Conservation (phyloP, 2,329 filamentous ascomycete species). For the Calonectria hawksworthii region DNA sequence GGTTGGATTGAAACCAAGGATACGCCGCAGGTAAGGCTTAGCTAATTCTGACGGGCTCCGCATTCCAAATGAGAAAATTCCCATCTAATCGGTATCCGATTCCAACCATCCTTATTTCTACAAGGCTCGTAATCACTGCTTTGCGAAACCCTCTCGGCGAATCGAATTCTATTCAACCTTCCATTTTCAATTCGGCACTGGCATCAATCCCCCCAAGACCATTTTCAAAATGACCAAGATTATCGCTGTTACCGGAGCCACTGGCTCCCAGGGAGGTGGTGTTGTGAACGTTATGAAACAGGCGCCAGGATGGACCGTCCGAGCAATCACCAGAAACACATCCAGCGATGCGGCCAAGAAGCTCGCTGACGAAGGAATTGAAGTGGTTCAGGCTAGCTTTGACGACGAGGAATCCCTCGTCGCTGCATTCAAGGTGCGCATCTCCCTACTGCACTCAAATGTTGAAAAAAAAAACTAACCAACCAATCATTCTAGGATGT, state of each 20-base stretch:
- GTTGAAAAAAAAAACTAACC: not conserved
- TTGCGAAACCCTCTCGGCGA: not conserved
- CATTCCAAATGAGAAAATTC: not conserved
- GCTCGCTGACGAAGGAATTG: conserved; percentile 19
- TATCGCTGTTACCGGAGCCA: conserved; percentile 17
- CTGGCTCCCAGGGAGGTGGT: conserved; percentile 15
- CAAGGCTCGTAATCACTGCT: not conserved
- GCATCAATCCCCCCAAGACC: not conserved
- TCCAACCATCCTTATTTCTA: not conserved
- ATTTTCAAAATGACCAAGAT: conserved; percentile 11
- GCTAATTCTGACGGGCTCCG: not conserved
- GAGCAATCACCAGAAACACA: conserved; percentile 16
- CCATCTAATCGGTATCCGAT: not conserved
- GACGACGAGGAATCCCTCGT: conserved; percentile 18
- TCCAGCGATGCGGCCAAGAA: conserved; percentile 19
- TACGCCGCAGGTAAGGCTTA: not conserved
- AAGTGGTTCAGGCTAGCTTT: conserved; percentile 22
- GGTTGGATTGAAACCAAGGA: not conserved
- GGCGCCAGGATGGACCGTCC: conserved; percentile 16
- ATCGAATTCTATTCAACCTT: not conserved
- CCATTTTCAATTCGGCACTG: not conserved
- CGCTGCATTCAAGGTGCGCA: conserved; percentile 22
- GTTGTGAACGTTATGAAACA: conserved; percentile 21
- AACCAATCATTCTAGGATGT: not conserved
- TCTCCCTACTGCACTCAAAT: not conserved